phyloP scores from a whole-genome alignment of 2,329 filamentous ascomycete species.

The Didymellaceae sp. region DNA sequence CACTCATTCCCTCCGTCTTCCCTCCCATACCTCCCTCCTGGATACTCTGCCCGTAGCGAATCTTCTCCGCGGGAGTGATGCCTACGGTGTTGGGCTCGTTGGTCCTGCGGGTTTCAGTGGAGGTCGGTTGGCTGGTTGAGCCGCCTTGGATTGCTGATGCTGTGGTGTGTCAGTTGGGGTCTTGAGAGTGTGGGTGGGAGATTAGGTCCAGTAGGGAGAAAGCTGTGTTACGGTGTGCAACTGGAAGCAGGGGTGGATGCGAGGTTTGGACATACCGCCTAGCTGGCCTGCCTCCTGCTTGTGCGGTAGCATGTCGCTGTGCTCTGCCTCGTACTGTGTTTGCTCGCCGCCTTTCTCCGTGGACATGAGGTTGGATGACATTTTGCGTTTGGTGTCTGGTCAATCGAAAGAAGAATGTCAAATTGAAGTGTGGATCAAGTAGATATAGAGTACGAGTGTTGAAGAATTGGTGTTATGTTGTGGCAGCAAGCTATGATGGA shows the following conservation, averaged over 20 bases:
- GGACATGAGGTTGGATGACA: conserved; percentile 64
- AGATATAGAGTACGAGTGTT: neutral
- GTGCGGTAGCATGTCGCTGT: conserved; percentile 57
- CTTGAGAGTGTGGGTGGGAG: neutral
- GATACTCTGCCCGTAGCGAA: conserved; percentile 63
- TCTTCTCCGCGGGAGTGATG: conserved; percentile 55
- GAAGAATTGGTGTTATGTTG: conserved; percentile 2
- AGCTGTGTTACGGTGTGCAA: neutral
- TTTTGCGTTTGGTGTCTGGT: conserved; percentile 27
- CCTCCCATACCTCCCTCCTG: conserved; percentile 63
- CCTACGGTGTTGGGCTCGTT: conserved; percentile 52
- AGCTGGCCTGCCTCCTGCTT: conserved; percentile 64
- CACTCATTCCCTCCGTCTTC: conserved; percentile 53
- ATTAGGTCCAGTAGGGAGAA: neutral
- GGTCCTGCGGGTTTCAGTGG: conserved; percentile 30
- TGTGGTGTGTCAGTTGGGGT: conserved; percentile 5
- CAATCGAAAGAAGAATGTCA: neutral
- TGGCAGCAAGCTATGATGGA: conserved; percentile 17
- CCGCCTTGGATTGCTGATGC: conserved; percentile 18
- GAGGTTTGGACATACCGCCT: conserved; percentile 52
- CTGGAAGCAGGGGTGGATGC: neutral
- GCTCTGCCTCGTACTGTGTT: conserved; percentile 66
- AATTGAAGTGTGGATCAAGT: too few relatives aligned
- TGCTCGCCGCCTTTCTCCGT: conserved; percentile 66
- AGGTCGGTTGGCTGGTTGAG: conserved; percentile 24